Evolutionary conservation across 257 asterid genomes (phyloP).

Genomic region (Paulownia fortunei): DNA sequence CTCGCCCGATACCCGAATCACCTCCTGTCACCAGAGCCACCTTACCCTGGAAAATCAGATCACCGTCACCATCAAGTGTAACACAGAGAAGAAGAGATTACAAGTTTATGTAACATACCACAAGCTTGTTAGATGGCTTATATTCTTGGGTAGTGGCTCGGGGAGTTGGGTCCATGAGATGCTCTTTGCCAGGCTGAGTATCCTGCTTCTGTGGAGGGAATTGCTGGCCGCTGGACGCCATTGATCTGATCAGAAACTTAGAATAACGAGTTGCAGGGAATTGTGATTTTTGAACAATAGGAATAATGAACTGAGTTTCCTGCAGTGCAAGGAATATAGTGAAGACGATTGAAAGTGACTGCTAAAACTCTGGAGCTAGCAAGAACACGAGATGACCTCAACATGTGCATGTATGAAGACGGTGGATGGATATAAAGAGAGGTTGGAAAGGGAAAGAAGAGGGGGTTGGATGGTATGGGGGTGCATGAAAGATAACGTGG

Average conservation of each 20-base stretch:
- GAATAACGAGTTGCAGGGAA: not conserved
- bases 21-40: constrained; percentile 80
- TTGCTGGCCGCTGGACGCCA: constrained; percentile 59
- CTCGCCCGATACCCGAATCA: constrained; percentile 80
- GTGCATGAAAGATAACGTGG: constrained; percentile 32
- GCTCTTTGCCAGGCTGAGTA: constrained; percentile 83
- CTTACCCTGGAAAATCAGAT: constrained; percentile 51
- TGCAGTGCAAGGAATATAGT: not conserved
- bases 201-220: constrained; percentile 76
- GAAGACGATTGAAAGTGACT: not conserved
- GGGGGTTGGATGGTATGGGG: not conserved
- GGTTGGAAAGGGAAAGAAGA: not conserved
- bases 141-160: constrained; percentile 40
- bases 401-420: not conserved
- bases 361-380: constrained; percentile 22
- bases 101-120: constrained; percentile 28
- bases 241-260: constrained; percentile 36
- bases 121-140: constrained; percentile 69
- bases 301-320: not conserved
- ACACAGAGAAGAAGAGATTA: not conserved
- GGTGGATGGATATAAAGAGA: not conserved
- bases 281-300: not conserved
- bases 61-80: not conserved
- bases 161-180: constrained; percentile 77
- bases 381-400: constrained; percentile 18